phyloP scores from a whole-genome alignment of 2,329 filamentous ascomycete genomes.

The Pseudocercospora vitis region DNA sequence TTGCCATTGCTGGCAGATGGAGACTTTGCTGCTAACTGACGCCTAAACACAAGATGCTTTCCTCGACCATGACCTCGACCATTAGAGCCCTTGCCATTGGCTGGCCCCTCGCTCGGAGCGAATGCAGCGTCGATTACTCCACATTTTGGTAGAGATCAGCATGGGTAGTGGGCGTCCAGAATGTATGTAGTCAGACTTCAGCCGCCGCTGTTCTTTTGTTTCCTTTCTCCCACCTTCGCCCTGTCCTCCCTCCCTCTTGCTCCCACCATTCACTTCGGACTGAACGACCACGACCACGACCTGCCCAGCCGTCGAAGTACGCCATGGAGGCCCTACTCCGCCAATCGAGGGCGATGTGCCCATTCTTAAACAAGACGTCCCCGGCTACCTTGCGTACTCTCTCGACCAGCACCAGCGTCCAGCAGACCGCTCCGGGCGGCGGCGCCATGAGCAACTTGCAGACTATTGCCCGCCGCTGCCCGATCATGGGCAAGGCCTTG shows the following conservation, averaged over 20 bases:
- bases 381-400: slow-evolving; percentile 87
- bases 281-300: neutral
- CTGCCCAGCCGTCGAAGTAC: neutral
- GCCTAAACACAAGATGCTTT: neutral
- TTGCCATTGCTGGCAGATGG: neutral
- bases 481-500: slow-evolving; percentile 97
- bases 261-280: neutral
- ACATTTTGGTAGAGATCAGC: slow-evolving; percentile 7
- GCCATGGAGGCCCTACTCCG: slow-evolving; percentile 90
- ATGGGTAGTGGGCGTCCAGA: neutral
- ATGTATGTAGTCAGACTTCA: slow-evolving; percentile 8
- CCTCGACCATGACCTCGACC: neutral
- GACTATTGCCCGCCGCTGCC: slow-evolving; percentile 89
- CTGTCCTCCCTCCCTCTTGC: neutral
- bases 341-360: slow-evolving; percentile 95
- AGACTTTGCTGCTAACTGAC: neutral
- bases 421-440: slow-evolving; percentile 68
- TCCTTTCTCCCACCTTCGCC: neutral
- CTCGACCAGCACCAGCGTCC: slow-evolving; percentile 68
- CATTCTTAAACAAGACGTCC: slow-evolving; percentile 92
- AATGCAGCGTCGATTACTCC: slow-evolving; percentile 3
- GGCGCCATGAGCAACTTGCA: slow-evolving; percentile 97
- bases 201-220: neutral
- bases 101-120: neutral
- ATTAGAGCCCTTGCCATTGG: slow-evolving; percentile 7